A percentile compares a stretch with the other conserved stretches of the same genome.
Conservation (phyloP, 352 stramenopile genomes). For the Heterotrichella gracilis region DNA sequence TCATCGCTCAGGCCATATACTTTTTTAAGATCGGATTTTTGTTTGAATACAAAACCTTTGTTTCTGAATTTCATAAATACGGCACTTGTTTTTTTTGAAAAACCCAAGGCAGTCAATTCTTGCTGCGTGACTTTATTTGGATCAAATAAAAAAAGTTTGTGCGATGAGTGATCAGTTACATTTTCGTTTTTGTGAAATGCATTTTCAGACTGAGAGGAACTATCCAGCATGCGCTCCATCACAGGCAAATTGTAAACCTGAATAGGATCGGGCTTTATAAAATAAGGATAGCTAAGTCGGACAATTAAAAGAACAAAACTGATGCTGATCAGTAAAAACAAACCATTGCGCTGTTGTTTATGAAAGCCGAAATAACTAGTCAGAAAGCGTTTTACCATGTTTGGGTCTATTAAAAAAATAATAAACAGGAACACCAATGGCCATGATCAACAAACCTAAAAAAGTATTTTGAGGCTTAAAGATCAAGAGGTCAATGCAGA, state of each 20-base stretch:
- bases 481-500: background rate
- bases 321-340: background rate
- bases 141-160: background rate
- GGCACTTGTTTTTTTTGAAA: background rate
- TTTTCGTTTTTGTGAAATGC: background rate
- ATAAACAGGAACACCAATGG: background rate
- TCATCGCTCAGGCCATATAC: background rate
- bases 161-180: background rate
- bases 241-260: background rate
- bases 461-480: background rate
- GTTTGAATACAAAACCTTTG: background rate
- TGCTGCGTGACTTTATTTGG: background rate
- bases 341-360: background rate
- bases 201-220: background rate
- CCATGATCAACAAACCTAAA: background rate
- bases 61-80: background rate
- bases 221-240: background rate
- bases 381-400: background rate
- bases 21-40: background rate
- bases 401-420: slow-evolving; percentile 1
- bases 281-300: background rate
- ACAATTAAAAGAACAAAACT: background rate
- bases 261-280: background rate
- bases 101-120: background rate
- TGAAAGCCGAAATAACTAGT: background rate